Base-by-base conservation (phyloP, 1,284 basidiomycete species). In the Tylopilus sp. region DNA sequence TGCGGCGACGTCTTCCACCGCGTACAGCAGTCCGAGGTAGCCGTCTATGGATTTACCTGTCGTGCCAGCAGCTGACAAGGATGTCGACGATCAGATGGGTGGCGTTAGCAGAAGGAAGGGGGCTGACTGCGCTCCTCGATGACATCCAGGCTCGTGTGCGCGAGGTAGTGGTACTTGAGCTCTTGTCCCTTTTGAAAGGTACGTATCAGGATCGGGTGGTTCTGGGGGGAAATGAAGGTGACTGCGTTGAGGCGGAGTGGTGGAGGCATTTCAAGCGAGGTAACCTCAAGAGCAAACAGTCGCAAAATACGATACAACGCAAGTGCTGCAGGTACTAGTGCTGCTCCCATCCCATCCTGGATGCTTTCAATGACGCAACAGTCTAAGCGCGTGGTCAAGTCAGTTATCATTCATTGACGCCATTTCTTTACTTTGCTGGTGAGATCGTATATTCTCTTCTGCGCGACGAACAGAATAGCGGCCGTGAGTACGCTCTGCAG, bases 401-500 rank as follows among this genome's bases (percentile, higher is more conserved):
- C 49, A 53, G 42, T 28, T n/a, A 35, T 23, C 5, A 21, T 3
- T 4, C 3, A 21, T 21, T 12, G 31, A 28, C 3, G 13, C 16
- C 2, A 1, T 16, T 19, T 35, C 29, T n/a, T 54, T 38, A 79
- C 84, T 72, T 77, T 73, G 67, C 81, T 86, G 10, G 79, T 82
- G 16, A 82, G 55, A 56, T 88, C 83, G 53, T 84, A 89, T 41
- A 89, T 79, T 54, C 90, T 76, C 57, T 83, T 77, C 68, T 95
- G 92, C 9, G 86, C 81, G 15, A 84, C 88, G 60, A 96, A 96
- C 55, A 96, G 75, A 59, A 96, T 91, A 11, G 91, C 90, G 13
- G 92, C 92, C 6, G 91, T 94, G 38, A 95, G 75, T 2, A 96
- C 90, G 50, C 89, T 92, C 70, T 97, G 94, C 6, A 87, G 57